Base-by-base conservation (phyloP, 805 yeast species). In the Jamesozyma lodderae region DNA sequence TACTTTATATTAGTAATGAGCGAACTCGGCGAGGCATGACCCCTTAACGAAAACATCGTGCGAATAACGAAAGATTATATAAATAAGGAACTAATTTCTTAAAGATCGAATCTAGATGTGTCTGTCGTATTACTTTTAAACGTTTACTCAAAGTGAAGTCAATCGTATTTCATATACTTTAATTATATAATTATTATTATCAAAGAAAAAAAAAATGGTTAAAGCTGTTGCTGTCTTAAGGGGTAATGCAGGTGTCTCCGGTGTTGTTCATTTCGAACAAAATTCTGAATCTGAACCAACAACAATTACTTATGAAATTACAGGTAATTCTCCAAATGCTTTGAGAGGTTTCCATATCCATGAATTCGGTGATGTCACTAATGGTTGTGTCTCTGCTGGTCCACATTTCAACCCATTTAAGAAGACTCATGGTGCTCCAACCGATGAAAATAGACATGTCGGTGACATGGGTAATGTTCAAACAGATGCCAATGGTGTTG, bases 321-420 rank as follows among this genome's bases (percentile, higher is more conserved):
- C 76, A 41, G 98, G 98, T 63, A 85, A 87, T 67, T 79, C 77
- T 49, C 70, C 96, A 44, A 81, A 84, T 57, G 90, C 95, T 36
- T 69, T 73, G 62, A 80, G 95, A 68, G 98, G 98, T 38, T 90
- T 92, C 95, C 98, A 92, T 75, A 70, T 92, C 61, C 98, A 92
- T 69, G 81, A 85, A 62, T 92, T 92, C 59, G 98, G 98, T 70
- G 98, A 92, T 73, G 86, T 59, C 45, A 54, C 98, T 68, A 92
- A 92, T 65, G 98, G 98, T 51, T 92, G 98, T 72, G 90, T 95
- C 44, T 84, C 95, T 50, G 96, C 96, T 39, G 96, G 96, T 60
- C 95, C 96, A 43, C 96, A 88, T 70, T 87, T 86, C 77, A 81
- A 88, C 75, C 96, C 96, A 51, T 81, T 81, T 62, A 72, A 75